Conservation (phyloP, 2,329 filamentous ascomycete species). For the Hymenoscyphus fraxineus region DNA sequence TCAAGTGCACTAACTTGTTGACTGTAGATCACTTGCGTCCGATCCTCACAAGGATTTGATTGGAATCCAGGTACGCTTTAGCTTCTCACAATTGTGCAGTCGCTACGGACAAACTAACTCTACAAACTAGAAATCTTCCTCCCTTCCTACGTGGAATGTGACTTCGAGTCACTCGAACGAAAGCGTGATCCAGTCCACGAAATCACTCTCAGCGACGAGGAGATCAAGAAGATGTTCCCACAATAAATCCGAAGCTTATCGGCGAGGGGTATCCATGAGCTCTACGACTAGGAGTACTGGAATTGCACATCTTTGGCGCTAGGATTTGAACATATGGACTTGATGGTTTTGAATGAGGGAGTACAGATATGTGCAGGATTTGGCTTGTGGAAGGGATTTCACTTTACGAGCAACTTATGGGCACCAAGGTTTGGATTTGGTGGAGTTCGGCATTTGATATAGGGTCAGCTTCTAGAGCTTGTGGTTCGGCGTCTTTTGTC, state of each 20-base stretch:
- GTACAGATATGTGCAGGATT: constrained; percentile 20
- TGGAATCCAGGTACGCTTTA: constrained; percentile 68
- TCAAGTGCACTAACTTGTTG: constrained; percentile 17
- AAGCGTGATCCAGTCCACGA: constrained; percentile 74
- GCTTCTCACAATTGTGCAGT: not conserved
- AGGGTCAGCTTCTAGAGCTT: constrained; percentile 14
- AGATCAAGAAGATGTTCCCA: constrained; percentile 65
- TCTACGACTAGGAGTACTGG: constrained; percentile 17
- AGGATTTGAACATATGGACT: constrained; percentile 31
- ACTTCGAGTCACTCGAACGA: constrained; percentile 71
- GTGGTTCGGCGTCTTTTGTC: constrained; percentile 20
- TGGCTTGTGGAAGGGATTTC: constrained; percentile 7
- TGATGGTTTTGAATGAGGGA: constrained; percentile 28
- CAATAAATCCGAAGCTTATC: constrained; percentile 41
- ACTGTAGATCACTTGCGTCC: constrained; percentile 70
- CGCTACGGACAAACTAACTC: not conserved
- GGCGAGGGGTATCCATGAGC: constrained; percentile 16
- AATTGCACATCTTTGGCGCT: constrained; percentile 27
- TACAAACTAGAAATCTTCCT: constrained; percentile 66
- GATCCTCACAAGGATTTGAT: constrained; percentile 74
- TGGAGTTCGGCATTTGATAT: constrained; percentile 27
- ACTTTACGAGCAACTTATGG: constrained; percentile 13
- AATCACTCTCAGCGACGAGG: constrained; percentile 73
- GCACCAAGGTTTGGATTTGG: constrained; percentile 13
- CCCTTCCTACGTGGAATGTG: constrained; percentile 71